Conservation (phyloP, 768 basidiomycete species). For the Russula foetens region DNA sequence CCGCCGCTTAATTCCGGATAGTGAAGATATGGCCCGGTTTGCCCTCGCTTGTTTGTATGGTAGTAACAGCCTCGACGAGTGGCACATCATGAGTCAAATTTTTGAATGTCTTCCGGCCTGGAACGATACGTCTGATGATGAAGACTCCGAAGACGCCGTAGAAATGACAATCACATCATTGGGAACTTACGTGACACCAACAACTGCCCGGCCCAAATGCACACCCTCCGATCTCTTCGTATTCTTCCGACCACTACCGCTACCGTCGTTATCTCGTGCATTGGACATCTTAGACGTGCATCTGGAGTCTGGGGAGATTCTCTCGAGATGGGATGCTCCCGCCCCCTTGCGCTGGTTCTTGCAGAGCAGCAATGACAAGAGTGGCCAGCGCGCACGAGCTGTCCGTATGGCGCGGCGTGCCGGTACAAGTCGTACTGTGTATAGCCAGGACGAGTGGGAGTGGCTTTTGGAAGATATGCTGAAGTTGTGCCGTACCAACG, state of each 20-base stretch:
- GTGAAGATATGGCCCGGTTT: conserved; percentile 77
- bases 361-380: conserved; percentile 54
- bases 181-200: conserved; percentile 70
- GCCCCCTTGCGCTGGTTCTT: conserved; percentile 88
- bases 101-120: conserved; percentile 97
- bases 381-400: conserved; percentile 77
- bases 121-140: conserved; percentile 50
- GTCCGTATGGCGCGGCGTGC: conserved; percentile 74
- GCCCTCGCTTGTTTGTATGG: conserved; percentile 90
- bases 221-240: conserved; percentile 64
- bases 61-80: conserved; percentile 57
- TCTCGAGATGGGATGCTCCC: conserved; percentile 80
- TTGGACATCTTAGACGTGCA: conserved; percentile 93
- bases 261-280: conserved; percentile 65
- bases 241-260: conserved; percentile 76
- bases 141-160: conserved; percentile 64
- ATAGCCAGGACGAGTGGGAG: conserved; percentile 72
- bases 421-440: conserved; percentile 46
- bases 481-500: conserved; percentile 60
- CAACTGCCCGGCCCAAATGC: conserved; percentile 46
- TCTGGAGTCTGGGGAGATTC: conserved; percentile 86
- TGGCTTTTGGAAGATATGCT: conserved; percentile 87
- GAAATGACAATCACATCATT: conserved; percentile 78
- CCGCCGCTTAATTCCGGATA: conserved; percentile 69
- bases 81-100: conserved; percentile 81